Base-by-base conservation (phyloP, 352 stramenopile species). In the Pythium volutum region DNA sequence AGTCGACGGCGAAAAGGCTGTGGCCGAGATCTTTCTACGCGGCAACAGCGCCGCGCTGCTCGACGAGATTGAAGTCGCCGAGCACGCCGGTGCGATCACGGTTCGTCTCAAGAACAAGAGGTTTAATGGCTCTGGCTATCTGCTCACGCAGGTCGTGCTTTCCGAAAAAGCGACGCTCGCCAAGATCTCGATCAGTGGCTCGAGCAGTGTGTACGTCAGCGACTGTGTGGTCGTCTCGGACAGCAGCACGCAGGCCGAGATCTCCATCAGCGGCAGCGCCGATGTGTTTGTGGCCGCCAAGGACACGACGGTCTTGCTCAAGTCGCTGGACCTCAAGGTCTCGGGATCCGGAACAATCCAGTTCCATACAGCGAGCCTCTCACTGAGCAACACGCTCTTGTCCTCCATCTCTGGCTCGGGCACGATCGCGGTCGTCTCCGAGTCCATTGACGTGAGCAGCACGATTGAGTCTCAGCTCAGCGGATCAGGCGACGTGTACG, bases 71-170 rank as follows among this genome's bases (percentile, higher is more conserved):
- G 73, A 89, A 47, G 73, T 70, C 20, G 53, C 66, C 2, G 62
- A 75, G 1, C 57, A 74, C 38, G 58, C 74, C 12, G 73, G 83
- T 33, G 74, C 56, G 22, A 54, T 89, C 47, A 87, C 79, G 46
- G 39, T 76, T n/a, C 60, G 62, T 25, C 60, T 87, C 60, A 81
- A 78, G 54, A 87, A 89, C n/a, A n/a, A n/a, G n/a, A n/a, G 84
- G 48, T 73, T 75, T 27, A 42, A 55, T 11, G 75, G 62, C 4
- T 59, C 77, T 23, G 79, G 79, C 16, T 84, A 73, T 56, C 29
- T 89, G 20, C 64, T 87, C 63, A 85, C 77, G 26, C 68, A 83
- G 36, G 72, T 89, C 22, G 74, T 70, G 41, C 27, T 85, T 14
- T 71, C 62, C 47, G 53, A 78, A 26, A 50, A 66, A 12, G 55